Conservation (phyloP, 495 filamentous ascomycete species). For the Xylaria curta region DNA sequence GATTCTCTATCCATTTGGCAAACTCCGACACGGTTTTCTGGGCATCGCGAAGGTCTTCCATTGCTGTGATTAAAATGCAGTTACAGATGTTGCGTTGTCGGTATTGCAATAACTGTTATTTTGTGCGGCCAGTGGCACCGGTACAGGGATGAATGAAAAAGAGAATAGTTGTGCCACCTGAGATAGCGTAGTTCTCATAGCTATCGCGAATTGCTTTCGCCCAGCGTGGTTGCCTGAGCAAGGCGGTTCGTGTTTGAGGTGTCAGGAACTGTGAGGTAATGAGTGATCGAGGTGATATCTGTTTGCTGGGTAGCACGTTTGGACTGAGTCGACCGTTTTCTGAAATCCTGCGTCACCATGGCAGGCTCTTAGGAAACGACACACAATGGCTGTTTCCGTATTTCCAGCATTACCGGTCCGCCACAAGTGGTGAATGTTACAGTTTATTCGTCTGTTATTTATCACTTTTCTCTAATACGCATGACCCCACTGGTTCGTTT, state of each 20-base stretch:
- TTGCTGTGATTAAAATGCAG: constrained; percentile 5
- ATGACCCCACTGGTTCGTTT: background rate
- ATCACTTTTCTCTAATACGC: background rate
- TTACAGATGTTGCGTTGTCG: background rate
- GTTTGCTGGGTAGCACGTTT: constrained; percentile 12
- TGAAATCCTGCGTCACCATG: constrained; percentile 7
- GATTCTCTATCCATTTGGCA: constrained; percentile 50
- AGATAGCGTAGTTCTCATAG: background rate
- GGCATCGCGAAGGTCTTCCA: constrained; percentile 38
- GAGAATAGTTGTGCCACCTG: background rate
- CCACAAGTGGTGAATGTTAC: background rate
- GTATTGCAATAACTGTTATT: background rate
- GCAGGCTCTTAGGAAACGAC: constrained; percentile 7
- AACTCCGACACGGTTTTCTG: constrained; percentile 41
- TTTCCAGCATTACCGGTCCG: background rate
- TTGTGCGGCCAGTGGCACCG: background rate
- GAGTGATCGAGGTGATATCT: constrained; percentile 3
- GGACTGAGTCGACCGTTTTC: background rate
- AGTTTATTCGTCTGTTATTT: background rate
- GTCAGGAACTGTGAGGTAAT: background rate
- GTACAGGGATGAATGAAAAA: background rate
- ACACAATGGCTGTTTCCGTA: constrained; percentile 10
- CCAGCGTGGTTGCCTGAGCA: background rate
- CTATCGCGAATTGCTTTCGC: background rate
- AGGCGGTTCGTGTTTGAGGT: background rate